These are phyloP conservation scores for Asterella californica DNA, from an alignment of 225 moss, liverwort and hornwort species.

Conservation along the genomic window DNA sequence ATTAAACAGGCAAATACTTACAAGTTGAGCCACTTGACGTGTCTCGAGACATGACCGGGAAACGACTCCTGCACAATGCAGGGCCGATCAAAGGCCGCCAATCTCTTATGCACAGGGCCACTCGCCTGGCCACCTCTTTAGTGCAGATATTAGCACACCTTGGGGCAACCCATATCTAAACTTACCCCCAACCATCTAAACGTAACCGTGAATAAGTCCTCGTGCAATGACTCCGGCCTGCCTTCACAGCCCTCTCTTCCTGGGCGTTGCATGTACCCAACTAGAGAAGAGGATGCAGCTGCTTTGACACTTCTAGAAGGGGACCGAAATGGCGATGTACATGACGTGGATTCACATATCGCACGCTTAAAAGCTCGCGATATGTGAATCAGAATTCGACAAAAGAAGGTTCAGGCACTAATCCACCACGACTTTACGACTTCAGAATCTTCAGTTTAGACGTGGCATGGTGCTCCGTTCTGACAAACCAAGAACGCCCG, in stretches of 20 bases:
- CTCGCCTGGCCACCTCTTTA: neutral
- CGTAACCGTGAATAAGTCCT: neutral
- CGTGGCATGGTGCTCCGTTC: neutral
- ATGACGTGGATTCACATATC: neutral
- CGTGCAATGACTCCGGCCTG: neutral
- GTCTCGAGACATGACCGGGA: neutral
- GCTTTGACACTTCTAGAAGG: no score
- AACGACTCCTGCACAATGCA: neutral
- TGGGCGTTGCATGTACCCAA: neutral
- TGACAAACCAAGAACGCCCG: neutral
- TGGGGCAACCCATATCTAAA: neutral
- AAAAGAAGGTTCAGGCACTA: neutral
- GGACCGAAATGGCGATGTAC: neutral
- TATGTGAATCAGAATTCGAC: neutral
- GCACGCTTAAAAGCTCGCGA: neutral
- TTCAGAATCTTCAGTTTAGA: neutral
- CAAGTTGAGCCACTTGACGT: neutral
- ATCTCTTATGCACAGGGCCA: constrained; percentile 1
- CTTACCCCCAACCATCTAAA: no score
- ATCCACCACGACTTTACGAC: neutral
- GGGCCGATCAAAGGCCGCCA: neutral
- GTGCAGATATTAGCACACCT: neutral
- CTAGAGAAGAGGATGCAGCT: neutral
- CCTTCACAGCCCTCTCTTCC: neutral
- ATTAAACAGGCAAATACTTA: neutral